These are phyloP conservation scores for Tetramitus jugosus DNA, from an alignment of 208 protist species.

Conservation along the genomic window DNA sequence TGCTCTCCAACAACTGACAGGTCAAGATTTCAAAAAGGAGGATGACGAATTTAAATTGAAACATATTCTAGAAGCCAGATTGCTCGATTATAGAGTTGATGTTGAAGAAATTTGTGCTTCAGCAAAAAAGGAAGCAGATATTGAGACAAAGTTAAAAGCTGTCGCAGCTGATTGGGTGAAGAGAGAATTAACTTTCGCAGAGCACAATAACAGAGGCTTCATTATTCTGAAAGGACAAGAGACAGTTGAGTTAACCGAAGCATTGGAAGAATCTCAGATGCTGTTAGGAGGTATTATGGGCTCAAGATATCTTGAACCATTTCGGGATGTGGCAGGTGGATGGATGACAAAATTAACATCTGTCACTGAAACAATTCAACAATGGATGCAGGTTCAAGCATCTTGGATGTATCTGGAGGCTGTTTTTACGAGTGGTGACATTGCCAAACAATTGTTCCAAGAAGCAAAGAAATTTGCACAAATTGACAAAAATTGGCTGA, in stretches of 20 bases:
- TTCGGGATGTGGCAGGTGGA: conserved; percentile 72
- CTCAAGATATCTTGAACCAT: conserved; percentile 81
- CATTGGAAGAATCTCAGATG: conserved; percentile 87
- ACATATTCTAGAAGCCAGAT: conserved; percentile 75
- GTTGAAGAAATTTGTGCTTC: conserved; percentile 86
- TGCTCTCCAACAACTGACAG: conserved; percentile 74
- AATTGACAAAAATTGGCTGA: conserved; percentile 91
- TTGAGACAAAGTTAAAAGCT: conserved; percentile 79
- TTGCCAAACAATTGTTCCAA: conserved; percentile 89
- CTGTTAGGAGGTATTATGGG: conserved; percentile 80
- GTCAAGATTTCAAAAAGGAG: conserved; percentile 74
- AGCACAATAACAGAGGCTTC: conserved; percentile 83
- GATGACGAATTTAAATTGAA: conserved; percentile 83
- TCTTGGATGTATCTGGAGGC: conserved; percentile 92
- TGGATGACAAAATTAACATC: conserved; percentile 80
- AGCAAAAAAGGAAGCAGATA: conserved; percentile 87
- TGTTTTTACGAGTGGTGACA: conserved; percentile 90
- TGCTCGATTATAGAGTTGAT: conserved; percentile 73
- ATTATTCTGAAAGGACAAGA: conserved; percentile 81
- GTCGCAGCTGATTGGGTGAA: conserved; percentile 83
- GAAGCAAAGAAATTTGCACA: conserved; percentile 89
- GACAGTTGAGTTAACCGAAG: conserved; percentile 69
- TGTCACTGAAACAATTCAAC: conserved; percentile 74
- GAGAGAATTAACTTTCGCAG: conserved; percentile 76
- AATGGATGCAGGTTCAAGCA: conserved; percentile 86